Evolutionary conservation across 306 rosid species (phyloP).

Genomic region (Vigna radiata): DNA sequence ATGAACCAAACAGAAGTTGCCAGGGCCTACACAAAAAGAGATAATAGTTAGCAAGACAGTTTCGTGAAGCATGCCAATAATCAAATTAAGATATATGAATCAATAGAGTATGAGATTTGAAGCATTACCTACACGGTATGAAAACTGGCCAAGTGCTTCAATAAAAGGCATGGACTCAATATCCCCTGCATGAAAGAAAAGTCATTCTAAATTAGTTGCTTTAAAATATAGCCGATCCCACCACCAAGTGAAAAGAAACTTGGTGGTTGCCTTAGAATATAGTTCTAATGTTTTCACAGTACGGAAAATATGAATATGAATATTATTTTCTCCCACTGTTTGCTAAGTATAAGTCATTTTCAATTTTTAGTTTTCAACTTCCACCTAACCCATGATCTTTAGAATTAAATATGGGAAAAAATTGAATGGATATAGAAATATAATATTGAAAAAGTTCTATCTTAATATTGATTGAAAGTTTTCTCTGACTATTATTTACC

Average conservation of each 20-base stretch:
- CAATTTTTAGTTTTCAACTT: slow-evolving; percentile 27
- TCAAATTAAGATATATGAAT: slow-evolving; percentile 6
- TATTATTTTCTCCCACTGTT: not conserved
- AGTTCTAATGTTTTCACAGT: slow-evolving; percentile 11
- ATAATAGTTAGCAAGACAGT: slow-evolving; percentile 19
- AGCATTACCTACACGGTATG: slow-evolving; percentile 82
- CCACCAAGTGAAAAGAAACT: not conserved
- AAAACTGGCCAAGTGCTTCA: slow-evolving; percentile 90
- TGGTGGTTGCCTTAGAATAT: not conserved
- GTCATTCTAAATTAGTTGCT: slow-evolving; percentile 28
- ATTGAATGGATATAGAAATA: slow-evolving; percentile 25
- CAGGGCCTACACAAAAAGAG: slow-evolving; percentile 58
- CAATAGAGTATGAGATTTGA: not conserved
- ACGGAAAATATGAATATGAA: not conserved
- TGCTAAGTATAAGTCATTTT: slow-evolving; percentile 25
- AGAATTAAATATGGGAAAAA: slow-evolving; percentile 6
- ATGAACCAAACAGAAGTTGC: slow-evolving; percentile 84
- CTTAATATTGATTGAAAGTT: not conserved
- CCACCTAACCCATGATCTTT: slow-evolving; percentile 25
- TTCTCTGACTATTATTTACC: slow-evolving; percentile 50
- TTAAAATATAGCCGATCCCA: slow-evolving; percentile 1
- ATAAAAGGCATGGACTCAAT: slow-evolving; percentile 87
- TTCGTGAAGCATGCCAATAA: slow-evolving; percentile 31
- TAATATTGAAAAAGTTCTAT: slow-evolving; percentile 1
- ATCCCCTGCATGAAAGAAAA: slow-evolving; percentile 67